Base-by-base conservation (phyloP, 2,329 filamentous ascomycete genomes). In the Zasmidium cellare region DNA sequence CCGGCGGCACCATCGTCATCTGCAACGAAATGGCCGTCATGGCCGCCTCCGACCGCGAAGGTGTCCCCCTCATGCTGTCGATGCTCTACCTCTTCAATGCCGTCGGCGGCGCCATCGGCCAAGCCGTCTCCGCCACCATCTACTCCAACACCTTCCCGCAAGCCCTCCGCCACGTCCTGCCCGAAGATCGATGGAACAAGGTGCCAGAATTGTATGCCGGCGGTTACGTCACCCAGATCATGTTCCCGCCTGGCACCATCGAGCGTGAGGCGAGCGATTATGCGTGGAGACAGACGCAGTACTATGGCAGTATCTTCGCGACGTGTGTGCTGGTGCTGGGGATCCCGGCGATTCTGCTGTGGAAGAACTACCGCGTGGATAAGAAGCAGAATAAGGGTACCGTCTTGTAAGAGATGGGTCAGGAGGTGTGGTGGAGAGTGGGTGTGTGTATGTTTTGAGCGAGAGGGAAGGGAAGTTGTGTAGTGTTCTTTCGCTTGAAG, bases 21-120 rank as follows among this genome's bases (percentile, higher is more conserved):
- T 77, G 78, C 55, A 75, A 82, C 61, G 80, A 87, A 59, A 80
- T 87, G 63, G 82, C 83, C 3, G 79, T 86, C 44, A 82, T 87
- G 71, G 77, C 70, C 9, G 67, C 69, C 1, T 62, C 64, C 2
- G 67, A 67, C n/a, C 64, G 65, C 20, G 64, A 65, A 41, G 64
- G 74, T 48, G 65, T 75, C 16, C 72, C 74, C 7, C 67, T 71
- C 16, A 69, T 71, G n/a, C 64, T 76, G 35, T 73, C 74, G 20
- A 62, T 76, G 23, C 65, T 71, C 23, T 59, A 62, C 20, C 62
- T 75, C n/a, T 70, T 70, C 44, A 65, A 69, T 11, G 67, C 63
- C 49, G 59, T 70, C 38, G 67, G 67, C 23, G 67, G 67, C 11
- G 65, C 67, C 12, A 69, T 70, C 35, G 67, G 67, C 5, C 61